These are phyloP conservation scores for Phylloporus arenicola DNA, from an alignment of 768 basidiomycete genomes.

Conservation along the genomic window DNA sequence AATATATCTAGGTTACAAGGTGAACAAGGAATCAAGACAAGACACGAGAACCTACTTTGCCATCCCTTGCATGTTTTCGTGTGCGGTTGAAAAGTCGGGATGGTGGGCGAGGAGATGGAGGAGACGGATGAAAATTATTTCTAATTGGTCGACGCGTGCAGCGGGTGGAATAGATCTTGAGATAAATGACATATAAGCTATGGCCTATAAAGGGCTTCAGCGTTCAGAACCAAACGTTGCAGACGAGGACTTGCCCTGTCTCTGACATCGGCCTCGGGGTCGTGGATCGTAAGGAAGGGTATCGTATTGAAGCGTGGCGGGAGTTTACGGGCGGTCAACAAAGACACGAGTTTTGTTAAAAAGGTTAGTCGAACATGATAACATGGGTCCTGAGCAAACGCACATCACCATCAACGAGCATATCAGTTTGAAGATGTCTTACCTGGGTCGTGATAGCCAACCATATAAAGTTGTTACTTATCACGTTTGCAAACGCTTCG, in stretches of 20 bases:
- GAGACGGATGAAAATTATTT: slow-evolving; percentile 79
- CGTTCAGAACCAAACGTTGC: background rate
- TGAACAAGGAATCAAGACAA: background rate
- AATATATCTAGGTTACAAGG: slow-evolving; percentile 57
- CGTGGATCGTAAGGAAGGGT: slow-evolving; percentile 84
- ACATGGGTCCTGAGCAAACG: slow-evolving; percentile 63
- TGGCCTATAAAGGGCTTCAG: slow-evolving; percentile 38
- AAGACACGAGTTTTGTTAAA: slow-evolving; percentile 63
- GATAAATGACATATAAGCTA: slow-evolving; percentile 49
- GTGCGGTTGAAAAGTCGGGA: slow-evolving; percentile 74
- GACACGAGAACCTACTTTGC: slow-evolving; percentile 55
- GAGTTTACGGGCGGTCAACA: slow-evolving; percentile 62
- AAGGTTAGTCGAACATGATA: slow-evolving; percentile 81
- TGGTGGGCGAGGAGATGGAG: slow-evolving; percentile 90
- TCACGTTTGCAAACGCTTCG: slow-evolving; percentile 48
- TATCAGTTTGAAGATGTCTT: slow-evolving; percentile 12
- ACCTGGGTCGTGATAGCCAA: slow-evolving; percentile 79
- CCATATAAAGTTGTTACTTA: slow-evolving; percentile 58
- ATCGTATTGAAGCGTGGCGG: slow-evolving; percentile 73
- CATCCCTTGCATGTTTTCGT: slow-evolving; percentile 69
- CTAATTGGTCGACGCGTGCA: slow-evolving; percentile 61
- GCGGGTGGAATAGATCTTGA: slow-evolving; percentile 46
- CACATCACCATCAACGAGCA: background rate
- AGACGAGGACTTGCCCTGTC: slow-evolving; percentile 42
- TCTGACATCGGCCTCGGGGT: slow-evolving; percentile 82